Evolutionary conservation across 108 stramenopile species (phyloP).

Genomic region (Chaetoceros muelleri): DNA sequence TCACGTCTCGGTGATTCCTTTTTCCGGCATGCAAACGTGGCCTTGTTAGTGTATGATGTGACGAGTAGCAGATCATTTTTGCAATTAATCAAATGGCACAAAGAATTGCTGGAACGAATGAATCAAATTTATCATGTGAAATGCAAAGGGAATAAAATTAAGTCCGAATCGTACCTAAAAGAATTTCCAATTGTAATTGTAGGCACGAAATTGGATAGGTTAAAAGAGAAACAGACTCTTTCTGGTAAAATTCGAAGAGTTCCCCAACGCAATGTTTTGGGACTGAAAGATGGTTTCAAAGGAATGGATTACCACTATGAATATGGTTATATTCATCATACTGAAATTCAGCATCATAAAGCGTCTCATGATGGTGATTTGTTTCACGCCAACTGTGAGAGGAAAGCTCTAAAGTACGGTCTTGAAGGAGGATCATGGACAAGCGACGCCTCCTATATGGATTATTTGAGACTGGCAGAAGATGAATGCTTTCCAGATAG

Average conservation of each 20-base stretch:
- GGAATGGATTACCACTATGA: constrained; percentile 67
- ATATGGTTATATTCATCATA: constrained; percentile 15
- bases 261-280: constrained; percentile 49
- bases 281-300: constrained; percentile 25
- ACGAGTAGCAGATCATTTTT: constrained; percentile 61
- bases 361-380: background rate
- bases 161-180: constrained; percentile 1
- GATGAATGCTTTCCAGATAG: constrained; percentile 54
- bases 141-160: constrained; percentile 8
- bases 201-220: constrained; percentile 67
- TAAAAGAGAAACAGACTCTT: constrained; percentile 19
- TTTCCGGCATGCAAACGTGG: constrained; percentile 53
- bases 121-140: constrained; percentile 8
- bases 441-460: constrained; percentile 47
- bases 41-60: constrained; percentile 69
- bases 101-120: constrained; percentile 47
- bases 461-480: constrained; percentile 52
- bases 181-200: constrained; percentile 63
- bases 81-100: constrained; percentile 63
- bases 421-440: constrained; percentile 28
- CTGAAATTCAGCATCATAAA: background rate
- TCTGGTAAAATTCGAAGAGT: constrained; percentile 6
- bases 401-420: too few relatives aligned
- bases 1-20: constrained; percentile 37
- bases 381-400: too few relatives aligned